Percentiles rank a stretch among this genome's conserved stretches.
Evolutionary conservation across 2,329 filamentous ascomycete genomes (phyloP).

Genomic region (Pseudocercospora fijiensis): DNA sequence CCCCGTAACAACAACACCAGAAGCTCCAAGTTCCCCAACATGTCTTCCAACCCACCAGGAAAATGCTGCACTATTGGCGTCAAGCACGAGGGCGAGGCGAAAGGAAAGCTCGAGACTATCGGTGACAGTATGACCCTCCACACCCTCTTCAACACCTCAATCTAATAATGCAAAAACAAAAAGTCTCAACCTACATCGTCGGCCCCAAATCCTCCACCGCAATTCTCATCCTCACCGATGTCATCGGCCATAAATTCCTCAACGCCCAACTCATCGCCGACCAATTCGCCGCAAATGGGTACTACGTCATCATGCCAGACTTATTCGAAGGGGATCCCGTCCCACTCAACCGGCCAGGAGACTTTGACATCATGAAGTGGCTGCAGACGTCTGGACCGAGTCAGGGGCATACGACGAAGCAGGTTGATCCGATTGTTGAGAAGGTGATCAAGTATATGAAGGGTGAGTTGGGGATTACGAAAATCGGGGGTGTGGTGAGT

Average conservation of each 20-base stretch:
- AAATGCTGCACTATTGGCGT: slow-evolving; percentile 43
- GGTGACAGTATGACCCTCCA: slow-evolving; percentile 31
- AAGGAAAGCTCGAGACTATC: slow-evolving; percentile 38
- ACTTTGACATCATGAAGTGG: slow-evolving; percentile 54
- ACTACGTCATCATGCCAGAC: slow-evolving; percentile 67
- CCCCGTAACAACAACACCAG: neutral
- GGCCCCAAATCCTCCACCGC: slow-evolving; percentile 56
- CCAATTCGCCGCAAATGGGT: slow-evolving; percentile 71
- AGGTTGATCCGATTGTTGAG: slow-evolving; percentile 56
- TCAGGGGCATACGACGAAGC: slow-evolving; percentile 42
- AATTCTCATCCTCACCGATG: slow-evolving; percentile 58
- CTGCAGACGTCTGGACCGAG: slow-evolving; percentile 38
- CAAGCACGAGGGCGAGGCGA: slow-evolving; percentile 39
- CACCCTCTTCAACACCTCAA: neutral
- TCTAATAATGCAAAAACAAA: neutral
- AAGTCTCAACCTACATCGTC: slow-evolving; percentile 57
- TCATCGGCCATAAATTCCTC: slow-evolving; percentile 57
- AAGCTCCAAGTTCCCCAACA: slow-evolving; percentile 18
- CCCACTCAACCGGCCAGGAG: slow-evolving; percentile 52
- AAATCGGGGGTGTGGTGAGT: slow-evolving; percentile 44
- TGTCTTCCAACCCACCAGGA: slow-evolving; percentile 40
- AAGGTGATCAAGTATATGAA: slow-evolving; percentile 50
- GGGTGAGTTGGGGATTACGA: slow-evolving; percentile 49
- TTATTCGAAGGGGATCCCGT: slow-evolving; percentile 67
- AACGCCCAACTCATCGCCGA: slow-evolving; percentile 65